Evolutionary conservation across 257 asterid genomes (phyloP), one percentile per base, ranked within the genome.

Genomic region (Sherardia arvensis): DNA sequence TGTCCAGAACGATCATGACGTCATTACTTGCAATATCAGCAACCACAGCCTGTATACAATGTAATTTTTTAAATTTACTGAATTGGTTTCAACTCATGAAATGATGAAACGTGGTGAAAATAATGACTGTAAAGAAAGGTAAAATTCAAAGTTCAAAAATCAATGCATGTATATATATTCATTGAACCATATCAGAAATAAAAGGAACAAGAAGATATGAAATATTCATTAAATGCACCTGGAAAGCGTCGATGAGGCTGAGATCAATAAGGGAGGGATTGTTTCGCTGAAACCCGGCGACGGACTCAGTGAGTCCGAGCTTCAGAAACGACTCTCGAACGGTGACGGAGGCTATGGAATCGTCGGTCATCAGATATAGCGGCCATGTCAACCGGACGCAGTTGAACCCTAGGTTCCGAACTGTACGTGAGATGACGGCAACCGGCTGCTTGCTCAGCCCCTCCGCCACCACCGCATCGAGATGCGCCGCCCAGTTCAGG

Each of bases 381-480:
- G 97, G 95, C 99, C 99, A 92, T 29, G 98, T 87, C 2, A 92
- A 76, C 77, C 98, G 78, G 21, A 89, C 97, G 58, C 98, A 92
- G 65, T 89, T 92, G 73, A 92, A 92, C 2, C 99, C 99, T 80
- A 83, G 21, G 30, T 64, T 66, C 2, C 18, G 8, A 32, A 92
- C 87, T 15, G 72, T 67, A 36, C 69, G 63, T 0, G 99, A 89
- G 1, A 92, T 92, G 48, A 60, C 79, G 32, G 87, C 96, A 67
- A 80, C 86, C 56, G 90, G 84, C 65, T 77, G 91, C 69, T 89
- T 84, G 80, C 92, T 92, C 48, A 92, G 82, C 71, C 99, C 99
- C 61, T 92, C 97, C 2, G 97, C 95, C 86, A 92, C 92, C 86
- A 72, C 75, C 63, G 63, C 91, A 3, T 89, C 99, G 20, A 89